Base-by-base conservation (phyloP, 2,329 filamentous ascomycete genomes). In the Alternaria burnsii region DNA sequence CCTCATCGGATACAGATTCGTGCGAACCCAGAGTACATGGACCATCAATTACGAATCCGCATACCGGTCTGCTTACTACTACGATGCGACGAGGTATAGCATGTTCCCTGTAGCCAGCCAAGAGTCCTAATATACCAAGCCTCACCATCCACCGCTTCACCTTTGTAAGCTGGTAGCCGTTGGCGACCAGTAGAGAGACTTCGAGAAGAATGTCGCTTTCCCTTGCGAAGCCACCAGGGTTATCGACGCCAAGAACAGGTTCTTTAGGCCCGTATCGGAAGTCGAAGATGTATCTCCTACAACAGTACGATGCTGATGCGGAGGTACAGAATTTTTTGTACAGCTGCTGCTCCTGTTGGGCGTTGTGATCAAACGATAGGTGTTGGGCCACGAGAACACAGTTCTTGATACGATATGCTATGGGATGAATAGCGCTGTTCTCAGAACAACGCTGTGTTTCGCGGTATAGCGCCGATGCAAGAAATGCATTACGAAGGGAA, bases 171-270 rank as follows among this genome's bases (percentile, higher is more conserved):
- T 26, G 16, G 38, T 48, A 56, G 5, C 61, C 61, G 44, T 36
- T 52, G 24, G 52, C 58, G 24, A 61, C 55, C 5, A 61, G 24
- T 28, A 63, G 10, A 12, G 58, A 59, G 0, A 44, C 41, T 26
- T 63, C 61, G 1, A 63, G 20, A 18, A 51, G 47, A 22, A 47
- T 32, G 18, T 47, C 44, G 26, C 30, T 0, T 20, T 47, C 44
- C 26, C 44, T 47, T 20, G 26, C 7, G 6, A 20, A 32, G 28
- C 26, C n/a, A 47, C 44, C 26, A 10, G n/a, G 11, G 10, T 32
- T n/a, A 2, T 47, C 44, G 28, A 47, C 44, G 14, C 44, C 6
- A 47, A 14, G 0, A n/a, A 47, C 26, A 7, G 8, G 32, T 11
- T 26, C 26, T n/a, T 20, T 18, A 28, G 4, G 0, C 12, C 32